phyloP scores from a whole-genome alignment of 805 yeast species.

The Starmerella khaoyaiensis region DNA sequence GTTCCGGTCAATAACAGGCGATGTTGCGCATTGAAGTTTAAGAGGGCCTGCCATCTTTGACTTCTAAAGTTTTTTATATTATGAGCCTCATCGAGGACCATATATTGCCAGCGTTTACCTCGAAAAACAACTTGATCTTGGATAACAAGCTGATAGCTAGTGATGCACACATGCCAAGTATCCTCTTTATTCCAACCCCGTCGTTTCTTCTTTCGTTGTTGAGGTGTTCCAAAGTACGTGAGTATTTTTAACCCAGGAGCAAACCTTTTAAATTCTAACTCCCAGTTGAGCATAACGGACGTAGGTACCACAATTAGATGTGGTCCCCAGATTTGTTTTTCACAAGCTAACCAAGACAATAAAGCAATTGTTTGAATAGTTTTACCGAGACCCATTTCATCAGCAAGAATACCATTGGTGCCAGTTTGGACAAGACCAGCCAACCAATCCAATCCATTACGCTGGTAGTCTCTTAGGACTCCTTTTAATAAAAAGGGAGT shows the following conservation, averaged over 20 bases:
- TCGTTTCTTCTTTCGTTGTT: slow-evolving; percentile 88
- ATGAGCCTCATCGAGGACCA: slow-evolving; percentile 97
- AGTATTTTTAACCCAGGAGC: slow-evolving; percentile 95
- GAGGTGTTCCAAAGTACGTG: slow-evolving; percentile 94
- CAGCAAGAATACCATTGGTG: slow-evolving; percentile 94
- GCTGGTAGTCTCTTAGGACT: slow-evolving; percentile 76
- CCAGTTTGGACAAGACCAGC: slow-evolving; percentile 84
- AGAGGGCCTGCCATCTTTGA: slow-evolving; percentile 89
- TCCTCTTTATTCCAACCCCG: slow-evolving; percentile 97
- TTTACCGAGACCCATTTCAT: slow-evolving; percentile 95
- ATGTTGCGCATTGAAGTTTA: slow-evolving; percentile 86
- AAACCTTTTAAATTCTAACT: slow-evolving; percentile 95
- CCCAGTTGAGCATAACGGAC: slow-evolving; percentile 96
- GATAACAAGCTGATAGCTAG: slow-evolving; percentile 93
- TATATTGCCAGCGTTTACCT: slow-evolving; percentile 86
- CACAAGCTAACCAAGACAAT: slow-evolving; percentile 79
- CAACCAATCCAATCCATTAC: slow-evolving; percentile 93
- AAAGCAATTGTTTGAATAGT: slow-evolving; percentile 91
- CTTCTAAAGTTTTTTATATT: slow-evolving; percentile 93
- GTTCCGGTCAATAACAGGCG: slow-evolving; percentile 89
- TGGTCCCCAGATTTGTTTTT: slow-evolving; percentile 93
- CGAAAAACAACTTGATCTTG: slow-evolving; percentile 92
- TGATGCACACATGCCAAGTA: slow-evolving; percentile 91
- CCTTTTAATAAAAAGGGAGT: slow-evolving; percentile 66
- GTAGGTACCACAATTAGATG: slow-evolving; percentile 96